Evolutionary conservation across 345 rosid species (phyloP).

Genomic region (Acer saccharum): DNA sequence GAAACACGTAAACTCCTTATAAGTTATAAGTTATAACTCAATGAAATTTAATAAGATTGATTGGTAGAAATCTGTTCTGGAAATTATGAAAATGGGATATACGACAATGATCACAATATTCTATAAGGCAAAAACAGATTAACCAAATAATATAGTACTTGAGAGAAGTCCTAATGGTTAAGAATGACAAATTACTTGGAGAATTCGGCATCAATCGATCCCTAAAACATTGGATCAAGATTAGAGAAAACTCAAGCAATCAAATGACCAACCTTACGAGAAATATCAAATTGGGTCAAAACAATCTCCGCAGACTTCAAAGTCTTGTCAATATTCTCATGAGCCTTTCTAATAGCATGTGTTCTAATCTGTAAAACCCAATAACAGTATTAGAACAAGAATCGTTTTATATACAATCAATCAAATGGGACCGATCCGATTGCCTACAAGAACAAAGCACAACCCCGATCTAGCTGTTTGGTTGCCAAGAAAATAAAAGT

Average conservation of each 20-base stretch:
- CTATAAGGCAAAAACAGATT: neutral
- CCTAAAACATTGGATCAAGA: neutral
- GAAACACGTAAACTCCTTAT: too few relatives aligned
- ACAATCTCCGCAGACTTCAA: slow-evolving; percentile 86
- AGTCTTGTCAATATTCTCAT: slow-evolving; percentile 94
- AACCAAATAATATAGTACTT: neutral
- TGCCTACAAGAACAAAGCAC: neutral
- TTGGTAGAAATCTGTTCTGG: neutral
- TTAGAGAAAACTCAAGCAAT: neutral
- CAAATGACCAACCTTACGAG: slow-evolving; percentile 64
- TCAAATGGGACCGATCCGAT: neutral
- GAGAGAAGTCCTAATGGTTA: neutral
- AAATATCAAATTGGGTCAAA: slow-evolving; percentile 76
- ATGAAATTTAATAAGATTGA: too few relatives aligned
- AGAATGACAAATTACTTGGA: neutral
- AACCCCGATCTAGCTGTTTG: neutral
- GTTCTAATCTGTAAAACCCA: slow-evolving; percentile 73
- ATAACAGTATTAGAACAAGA: slow-evolving; percentile 23
- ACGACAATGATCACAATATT: neutral
- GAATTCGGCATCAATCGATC: neutral
- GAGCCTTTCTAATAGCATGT: slow-evolving; percentile 93
- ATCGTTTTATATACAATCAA: slow-evolving; percentile 4
- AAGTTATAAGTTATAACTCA: too few relatives aligned
- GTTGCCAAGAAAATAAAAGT: neutral
- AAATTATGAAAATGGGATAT: neutral